Percentiles rank a stretch among this genome's conserved stretches.
These are phyloP conservation scores for Populus tremula DNA, from an alignment of 345 rosid species.

Conservation along the genomic window DNA sequence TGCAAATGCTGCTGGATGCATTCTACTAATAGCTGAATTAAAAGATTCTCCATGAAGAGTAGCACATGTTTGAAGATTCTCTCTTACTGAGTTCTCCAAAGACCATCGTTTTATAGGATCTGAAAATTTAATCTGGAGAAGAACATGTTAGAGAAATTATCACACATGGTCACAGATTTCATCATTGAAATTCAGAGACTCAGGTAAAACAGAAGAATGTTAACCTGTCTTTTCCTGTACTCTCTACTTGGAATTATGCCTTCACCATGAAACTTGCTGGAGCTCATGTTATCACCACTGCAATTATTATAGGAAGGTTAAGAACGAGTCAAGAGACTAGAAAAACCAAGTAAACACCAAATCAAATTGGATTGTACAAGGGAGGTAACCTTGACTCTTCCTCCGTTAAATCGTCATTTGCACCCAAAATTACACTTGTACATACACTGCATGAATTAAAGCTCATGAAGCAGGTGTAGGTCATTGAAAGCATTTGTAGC, in stretches of 20 bases:
- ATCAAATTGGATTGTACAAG: not conserved
- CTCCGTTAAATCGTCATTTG: conserved; percentile 59
- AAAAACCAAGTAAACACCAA: not conserved
- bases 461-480: not conserved
- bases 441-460: conserved; percentile 54
- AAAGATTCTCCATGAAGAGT: conserved; percentile 85
- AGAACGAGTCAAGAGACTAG: not conserved
- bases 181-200: not conserved
- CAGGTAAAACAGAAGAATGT: not conserved
- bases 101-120: conserved; percentile 84
- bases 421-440: conserved; percentile 79
- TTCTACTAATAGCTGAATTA: conserved; percentile 63
- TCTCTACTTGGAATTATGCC: conserved; percentile 68
- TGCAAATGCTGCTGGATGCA: conserved; percentile 79
- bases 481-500: not conserved
- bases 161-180: not conserved
- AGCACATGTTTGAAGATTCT: conserved; percentile 81
- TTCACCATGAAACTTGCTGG: conserved; percentile 63
- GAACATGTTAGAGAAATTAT: not conserved
- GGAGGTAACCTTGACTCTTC: conserved; percentile 74
- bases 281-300: conserved; percentile 65
- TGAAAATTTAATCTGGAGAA: conserved; percentile 61
- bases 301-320: conserved; percentile 8
- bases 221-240: conserved; percentile 79
- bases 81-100: conserved; percentile 71